Conservation (phyloP, 2,329 filamentous ascomycete species). For the Salinomyces thailandicus region DNA sequence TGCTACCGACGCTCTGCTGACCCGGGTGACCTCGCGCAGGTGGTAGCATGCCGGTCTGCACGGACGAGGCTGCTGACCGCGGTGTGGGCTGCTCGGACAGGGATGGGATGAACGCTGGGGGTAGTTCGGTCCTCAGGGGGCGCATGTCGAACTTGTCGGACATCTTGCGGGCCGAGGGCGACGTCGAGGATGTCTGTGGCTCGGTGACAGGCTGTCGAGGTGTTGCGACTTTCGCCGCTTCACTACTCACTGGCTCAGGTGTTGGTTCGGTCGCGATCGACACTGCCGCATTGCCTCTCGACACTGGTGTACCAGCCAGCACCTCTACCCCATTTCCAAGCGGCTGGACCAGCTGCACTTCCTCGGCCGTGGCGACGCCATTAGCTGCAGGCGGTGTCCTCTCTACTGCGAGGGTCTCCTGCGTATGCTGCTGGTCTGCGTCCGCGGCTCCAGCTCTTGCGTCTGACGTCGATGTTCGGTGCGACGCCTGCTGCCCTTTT, state of each 20-base stretch:
- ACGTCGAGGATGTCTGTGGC: background rate
- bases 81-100: conserved; percentile 15
- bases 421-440: background rate
- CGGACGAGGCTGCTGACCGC: conserved; percentile 14
- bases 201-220: background rate
- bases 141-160: conserved; percentile 18
- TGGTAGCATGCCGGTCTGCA: conserved; percentile 6
- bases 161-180: conserved; percentile 11
- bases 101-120: conserved; percentile 23
- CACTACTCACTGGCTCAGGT: conserved; percentile 5
- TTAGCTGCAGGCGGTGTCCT: no score
- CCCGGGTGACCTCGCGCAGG: conserved; percentile 1
- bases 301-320: conserved; percentile 6
- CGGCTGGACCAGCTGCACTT: background rate
- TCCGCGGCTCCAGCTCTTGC: conserved; percentile 1
- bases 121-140: conserved; percentile 20
- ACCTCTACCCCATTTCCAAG: background rate
- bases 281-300: conserved; percentile 11
- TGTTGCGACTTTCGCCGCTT: background rate
- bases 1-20: conserved; percentile 19
- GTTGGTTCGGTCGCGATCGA: conserved; percentile 10
- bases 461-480: background rate
- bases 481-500: background rate
- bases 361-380: no score
- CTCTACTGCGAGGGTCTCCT: no score